Evolutionary conservation across 2,329 filamentous ascomycete genomes (phyloP).

Genomic region (Penicillium janthinellum): DNA sequence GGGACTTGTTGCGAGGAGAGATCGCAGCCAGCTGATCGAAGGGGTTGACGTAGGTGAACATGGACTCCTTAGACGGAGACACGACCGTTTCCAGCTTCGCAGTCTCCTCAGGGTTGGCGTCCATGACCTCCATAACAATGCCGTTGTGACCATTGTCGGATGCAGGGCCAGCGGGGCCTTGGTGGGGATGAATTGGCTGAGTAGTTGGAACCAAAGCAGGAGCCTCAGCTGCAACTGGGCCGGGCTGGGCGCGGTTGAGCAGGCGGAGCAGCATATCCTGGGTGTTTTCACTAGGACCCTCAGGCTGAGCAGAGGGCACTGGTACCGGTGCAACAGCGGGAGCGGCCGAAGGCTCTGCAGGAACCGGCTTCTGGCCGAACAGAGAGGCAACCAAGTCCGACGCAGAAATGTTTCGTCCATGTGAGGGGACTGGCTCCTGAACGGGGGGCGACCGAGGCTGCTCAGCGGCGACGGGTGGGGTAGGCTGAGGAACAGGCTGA

Average conservation of each 20-base stretch:
- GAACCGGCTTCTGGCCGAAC: conserved; percentile 49
- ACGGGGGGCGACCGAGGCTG: conserved; percentile 31
- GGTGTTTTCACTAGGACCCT: conserved; percentile 59
- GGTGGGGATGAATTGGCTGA: conserved; percentile 32
- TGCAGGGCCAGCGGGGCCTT: conserved; percentile 4
- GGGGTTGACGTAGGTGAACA: conserved; percentile 72
- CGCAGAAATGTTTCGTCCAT: conserved; percentile 51
- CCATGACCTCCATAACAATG: conserved; percentile 19
- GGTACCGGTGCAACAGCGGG: conserved; percentile 13
- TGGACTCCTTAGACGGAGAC: conserved; percentile 42
- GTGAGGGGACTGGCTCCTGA: conserved; percentile 31
- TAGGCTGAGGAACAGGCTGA: conserved; percentile 36
- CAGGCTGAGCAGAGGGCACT: conserved; percentile 25
- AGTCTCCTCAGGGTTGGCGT: conserved; percentile 20
- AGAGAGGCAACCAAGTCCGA: conserved; percentile 61
- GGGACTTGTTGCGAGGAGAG: conserved; percentile 62
- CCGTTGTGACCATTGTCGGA: conserved; percentile 17
- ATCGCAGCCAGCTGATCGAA: conserved; percentile 70
- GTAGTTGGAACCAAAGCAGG: conserved; percentile 43
- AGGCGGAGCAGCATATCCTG: conserved; percentile 85
- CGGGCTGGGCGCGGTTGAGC: conserved; percentile 69
- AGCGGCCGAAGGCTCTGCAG: conserved; percentile 17
- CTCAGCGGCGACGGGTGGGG: conserved; percentile 26
- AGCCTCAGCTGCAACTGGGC: conserved; percentile 34
- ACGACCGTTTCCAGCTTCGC: conserved; percentile 42